Evolutionary conservation across 2,329 filamentous ascomycete species (phyloP).

Genomic region (Ciborinia camelliae): DNA sequence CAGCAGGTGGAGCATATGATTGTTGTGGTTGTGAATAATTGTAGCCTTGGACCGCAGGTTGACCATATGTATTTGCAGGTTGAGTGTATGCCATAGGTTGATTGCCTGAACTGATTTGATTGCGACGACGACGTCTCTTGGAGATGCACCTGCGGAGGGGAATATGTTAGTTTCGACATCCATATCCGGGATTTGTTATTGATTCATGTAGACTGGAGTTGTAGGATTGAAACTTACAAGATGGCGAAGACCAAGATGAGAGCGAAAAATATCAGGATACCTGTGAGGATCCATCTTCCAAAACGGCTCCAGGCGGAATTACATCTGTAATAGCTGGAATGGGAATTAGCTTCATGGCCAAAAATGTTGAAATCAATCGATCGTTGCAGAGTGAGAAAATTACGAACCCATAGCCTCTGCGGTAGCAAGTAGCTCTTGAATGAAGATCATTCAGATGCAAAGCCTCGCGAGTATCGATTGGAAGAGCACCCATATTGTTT

Average conservation of each 20-base stretch:
- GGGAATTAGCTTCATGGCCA: not conserved
- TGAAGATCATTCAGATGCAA: slow-evolving; percentile 2
- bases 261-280: slow-evolving; percentile 25
- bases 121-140: slow-evolving; percentile 19
- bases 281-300: slow-evolving; percentile 30
- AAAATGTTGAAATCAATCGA: not conserved
- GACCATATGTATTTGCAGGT: slow-evolving; percentile 3
- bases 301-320: slow-evolving; percentile 23
- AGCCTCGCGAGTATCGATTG: slow-evolving; percentile 18
- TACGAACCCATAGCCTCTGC: slow-evolving; percentile 8
- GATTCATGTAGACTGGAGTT: too few relatives aligned
- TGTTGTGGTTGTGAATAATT: slow-evolving; percentile 11
- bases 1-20: slow-evolving; percentile 21
- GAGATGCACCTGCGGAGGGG: not conserved
- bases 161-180: slow-evolving; percentile 7
- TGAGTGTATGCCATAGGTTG: slow-evolving; percentile 19
- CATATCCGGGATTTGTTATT: too few relatives aligned
- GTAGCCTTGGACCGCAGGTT: not conserved
- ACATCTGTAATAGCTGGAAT: slow-evolving; percentile 12
- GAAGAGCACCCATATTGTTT: slow-evolving; percentile 15
- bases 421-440: slow-evolving; percentile 10
- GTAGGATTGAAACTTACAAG: slow-evolving; percentile 22
- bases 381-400: not conserved
- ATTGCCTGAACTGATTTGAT: not conserved
- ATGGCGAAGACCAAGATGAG: slow-evolving; percentile 22